Base-by-base conservation (phyloP, 495 filamentous ascomycete genomes). In the Daldinia loculata region DNA sequence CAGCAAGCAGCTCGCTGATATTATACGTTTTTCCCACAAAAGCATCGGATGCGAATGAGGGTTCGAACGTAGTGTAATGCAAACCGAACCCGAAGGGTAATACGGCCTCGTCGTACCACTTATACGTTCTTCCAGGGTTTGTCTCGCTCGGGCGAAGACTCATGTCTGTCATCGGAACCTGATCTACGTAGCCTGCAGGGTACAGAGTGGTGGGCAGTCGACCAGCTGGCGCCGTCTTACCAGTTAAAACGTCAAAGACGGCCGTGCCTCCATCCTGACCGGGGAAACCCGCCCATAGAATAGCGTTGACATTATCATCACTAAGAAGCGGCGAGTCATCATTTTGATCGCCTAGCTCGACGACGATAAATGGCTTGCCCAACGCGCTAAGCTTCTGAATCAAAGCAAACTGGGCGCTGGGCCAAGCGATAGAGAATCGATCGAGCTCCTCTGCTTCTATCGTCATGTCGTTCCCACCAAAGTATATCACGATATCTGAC, bases 171-270 rank as follows among this genome's bases (percentile, higher is more conserved):
- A 81, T 77, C 30, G 77, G 73, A 2, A 80, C 74, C n/a, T 73
- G 65, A 6, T 74, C 52, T 15, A 77, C 78, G 66, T 81, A 85
- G 29, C 66, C 75, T 4, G 76, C 69, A 3, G 81, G 81, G 57
- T 85, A 85, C 61, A 80, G 64, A 1, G 86, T 89, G 39, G 88
- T 88, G 0, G 89, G 87, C 1, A 91, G 79, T 41, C 89, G 85
- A n/a, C 85, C 89, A 5, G 85, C 87, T 0, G 87, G 88, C 30
- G 83, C 80, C 6, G 77, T 78, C 8, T 73, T 76, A 5, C 87
- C 88, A 32, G 81, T 85, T 29, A 90, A 50, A 1, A 89, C 71
- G 38, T 88, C 78, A 11, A 85, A 78, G 11, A 88, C 72, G 1
- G 83, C 81, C n/a, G 84, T 82, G n/a, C 87, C 87, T 45, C 82